These are phyloP conservation scores for Fonsecaea erecta DNA, from an alignment of 2,329 filamentous ascomycete species.

Conservation along the genomic window DNA sequence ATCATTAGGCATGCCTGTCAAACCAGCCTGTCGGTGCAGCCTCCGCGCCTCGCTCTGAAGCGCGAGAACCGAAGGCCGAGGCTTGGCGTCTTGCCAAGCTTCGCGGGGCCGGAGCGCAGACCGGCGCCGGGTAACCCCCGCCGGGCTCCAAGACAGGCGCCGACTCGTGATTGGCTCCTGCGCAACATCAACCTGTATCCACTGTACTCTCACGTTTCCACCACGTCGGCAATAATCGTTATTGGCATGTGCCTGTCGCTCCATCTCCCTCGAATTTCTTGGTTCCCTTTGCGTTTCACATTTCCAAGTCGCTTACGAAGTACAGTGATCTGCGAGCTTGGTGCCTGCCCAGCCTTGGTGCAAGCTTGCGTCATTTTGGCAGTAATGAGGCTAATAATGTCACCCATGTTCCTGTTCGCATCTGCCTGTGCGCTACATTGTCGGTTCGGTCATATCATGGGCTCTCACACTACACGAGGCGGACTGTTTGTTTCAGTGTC, in stretches of 20 bases:
- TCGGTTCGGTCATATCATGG: not conserved
- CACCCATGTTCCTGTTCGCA: not conserved
- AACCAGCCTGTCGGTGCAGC: not conserved
- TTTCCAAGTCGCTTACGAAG: too few relatives aligned
- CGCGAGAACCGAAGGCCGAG: constrained; percentile 8
- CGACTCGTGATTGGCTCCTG: constrained; percentile 14
- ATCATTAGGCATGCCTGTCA: not conserved
- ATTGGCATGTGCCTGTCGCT: not conserved
- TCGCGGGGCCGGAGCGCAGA: not conserved
- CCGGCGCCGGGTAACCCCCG: not conserved
- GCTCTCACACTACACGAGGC: not conserved
- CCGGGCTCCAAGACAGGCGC: not conserved
- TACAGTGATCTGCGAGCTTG: not conserved
- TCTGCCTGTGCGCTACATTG: not conserved
- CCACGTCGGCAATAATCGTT: too few relatives aligned
- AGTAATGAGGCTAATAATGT: not conserved
- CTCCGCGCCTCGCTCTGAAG: constrained; percentile 17
- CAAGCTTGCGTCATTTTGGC: not conserved
- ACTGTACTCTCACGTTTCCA: not conserved
- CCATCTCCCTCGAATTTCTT: not conserved
- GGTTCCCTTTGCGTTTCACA: not conserved
- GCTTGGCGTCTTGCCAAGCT: not conserved
- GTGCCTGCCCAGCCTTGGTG: not conserved
- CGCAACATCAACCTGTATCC: constrained; percentile 20
- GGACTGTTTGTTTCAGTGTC: not conserved